Evolutionary conservation across 495 filamentous ascomycete genomes (phyloP), one percentile per base, ranked within the genome.

Genomic region (Jackrogersella multiformis): DNA sequence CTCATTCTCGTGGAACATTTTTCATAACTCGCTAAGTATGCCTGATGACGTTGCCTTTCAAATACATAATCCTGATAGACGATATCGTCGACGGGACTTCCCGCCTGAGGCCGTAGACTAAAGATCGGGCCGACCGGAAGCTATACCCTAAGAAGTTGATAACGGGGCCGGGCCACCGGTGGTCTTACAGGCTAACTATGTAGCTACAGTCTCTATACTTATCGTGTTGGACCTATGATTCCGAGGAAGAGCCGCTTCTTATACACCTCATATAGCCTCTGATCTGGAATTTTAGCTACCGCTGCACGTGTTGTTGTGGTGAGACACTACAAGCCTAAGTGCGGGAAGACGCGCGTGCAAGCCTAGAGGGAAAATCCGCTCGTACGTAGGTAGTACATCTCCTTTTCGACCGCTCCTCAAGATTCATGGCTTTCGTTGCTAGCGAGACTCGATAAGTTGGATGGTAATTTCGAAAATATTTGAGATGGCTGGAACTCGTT

Each of bases 331-430:
- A 55, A 49, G 39, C n/a, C 42, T 53, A 36, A 54, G 54, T 1
- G 35, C 56, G 60, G 60, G 66, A 64, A 7, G 56, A 69, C 30
- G 55, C 54, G 62, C 23, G 28, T 53, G 9, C 21, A 18, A 60
- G 35, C 23, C 49, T 16, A 5, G n/a, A n/a, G n/a, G n/a, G n/a
- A n/a, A n/a, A n/a, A n/a, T n/a, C n/a, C n/a, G n/a, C 36, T n/a
- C 21, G 51, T 20, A 20, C 41, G 15, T 12, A 30, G n/a, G n/a
- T n/a, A n/a, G n/a, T n/a, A n/a, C n/a, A n/a, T 42, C 41, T 34
- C 52, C 42, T n/a, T 58, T 36, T 57, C 21, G 30, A 44, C 21
- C 23, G 21, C 12, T 21, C 28, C 13, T 45, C 23, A 48, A 42
- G 54, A 55, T 48, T 49, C 52, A 52, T 57, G 45, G 18, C 26